Evolutionary conservation across 345 rosid species (phyloP), one percentile per base, ranked within the genome.

Genomic region (Ceriops tagal): DNA sequence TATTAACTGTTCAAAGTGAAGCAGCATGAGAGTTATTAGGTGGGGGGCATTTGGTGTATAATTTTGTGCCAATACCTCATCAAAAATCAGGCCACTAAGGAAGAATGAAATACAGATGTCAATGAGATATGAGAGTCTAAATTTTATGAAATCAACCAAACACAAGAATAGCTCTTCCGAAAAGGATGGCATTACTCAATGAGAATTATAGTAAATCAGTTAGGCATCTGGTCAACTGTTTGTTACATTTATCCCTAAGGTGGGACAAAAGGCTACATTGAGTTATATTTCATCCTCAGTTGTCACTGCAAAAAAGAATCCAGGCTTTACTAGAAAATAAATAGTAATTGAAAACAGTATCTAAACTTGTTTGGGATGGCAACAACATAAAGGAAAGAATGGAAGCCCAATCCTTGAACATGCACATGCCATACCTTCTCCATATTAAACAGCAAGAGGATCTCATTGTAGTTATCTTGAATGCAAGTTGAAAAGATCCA

Each of bases 401-500:
- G 5, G 19, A 56, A 4, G 26, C 28, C 59, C 59, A 56, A 24
- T 56, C 28, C 24, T 56, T 27, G 28, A 56, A 22, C 3, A 55
- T 22, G 58, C 58, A 55, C 5, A 22, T 8, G 28, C 26, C 31
- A 30, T 86, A 93, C 98, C 88, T 83, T 88, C 80, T 86, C 85
- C 81, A 71, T 75, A 59, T 82, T 74, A 69, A 87, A 77, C 53
- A 83, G 74, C 20, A 77, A 80, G 75, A 84, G 61, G 11, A 91
- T 78, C 58, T 78, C 78, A 19, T 82, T 66, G 27, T 83, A 87
- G 62, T 93, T 88, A 60, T 81, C 81, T 78, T 83, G 93, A 71
- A 91, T 69, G 70, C 91, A 79, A 0, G 85, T 49, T 26, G 95
- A 89, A 63, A 91, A 86, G 61, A 93, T 77, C 97, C 97, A 91